Evolutionary conservation across 495 filamentous ascomycete genomes (phyloP).

Genomic region (Penicillium angulare): DNA sequence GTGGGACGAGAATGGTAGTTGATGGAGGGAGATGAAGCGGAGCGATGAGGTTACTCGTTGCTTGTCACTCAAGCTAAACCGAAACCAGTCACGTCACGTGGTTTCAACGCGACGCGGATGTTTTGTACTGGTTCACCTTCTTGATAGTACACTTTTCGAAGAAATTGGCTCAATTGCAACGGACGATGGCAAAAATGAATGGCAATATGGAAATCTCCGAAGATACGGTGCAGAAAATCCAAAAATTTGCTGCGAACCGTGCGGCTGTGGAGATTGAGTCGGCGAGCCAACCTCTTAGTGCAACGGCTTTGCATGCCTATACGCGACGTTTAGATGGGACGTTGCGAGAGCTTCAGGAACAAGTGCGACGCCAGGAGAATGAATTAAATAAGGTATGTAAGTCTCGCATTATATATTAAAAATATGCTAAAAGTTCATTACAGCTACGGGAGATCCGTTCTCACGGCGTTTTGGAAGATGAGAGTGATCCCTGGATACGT

Average conservation of each 20-base stretch:
- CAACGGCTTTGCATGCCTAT: conserved; percentile 37
- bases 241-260: conserved; percentile 37
- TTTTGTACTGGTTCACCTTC: too few species aligned
- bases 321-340: conserved; percentile 60
- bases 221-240: conserved; percentile 35
- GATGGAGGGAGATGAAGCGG: conserved; percentile 5
- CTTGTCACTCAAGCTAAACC: background rate
- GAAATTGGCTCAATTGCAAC: background rate
- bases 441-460: conserved; percentile 46
- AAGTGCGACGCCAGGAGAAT: conserved; percentile 63
- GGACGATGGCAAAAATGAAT: background rate
- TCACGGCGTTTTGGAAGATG: conserved; percentile 39
- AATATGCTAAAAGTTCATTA: background rate
- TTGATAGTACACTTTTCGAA: too few species aligned
- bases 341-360: conserved; percentile 59
- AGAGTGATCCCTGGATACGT: conserved; percentile 42
- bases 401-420: background rate
- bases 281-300: conserved; percentile 29
- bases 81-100: conserved; percentile 2
- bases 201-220: conserved; percentile 33
- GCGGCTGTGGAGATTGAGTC: conserved; percentile 36
- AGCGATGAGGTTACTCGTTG: conserved; percentile 10
- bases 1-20: conserved; percentile 3
- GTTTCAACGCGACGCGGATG: conserved; percentile 1
- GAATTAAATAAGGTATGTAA: conserved; percentile 55